Evolutionary conservation across 129 eudicot species (phyloP).

Genomic region (Escallonia rubra): DNA sequence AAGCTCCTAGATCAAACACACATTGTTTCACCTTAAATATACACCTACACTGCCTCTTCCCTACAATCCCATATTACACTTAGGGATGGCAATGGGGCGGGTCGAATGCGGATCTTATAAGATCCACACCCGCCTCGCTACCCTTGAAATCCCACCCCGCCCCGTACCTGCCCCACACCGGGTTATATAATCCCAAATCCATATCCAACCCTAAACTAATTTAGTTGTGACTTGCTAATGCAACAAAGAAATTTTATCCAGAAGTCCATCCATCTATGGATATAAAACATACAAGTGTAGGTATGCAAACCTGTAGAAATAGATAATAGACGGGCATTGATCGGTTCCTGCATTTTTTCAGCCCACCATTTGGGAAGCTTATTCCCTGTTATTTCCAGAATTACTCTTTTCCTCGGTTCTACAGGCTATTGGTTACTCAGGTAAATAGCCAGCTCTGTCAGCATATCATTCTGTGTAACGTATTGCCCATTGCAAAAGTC

Average conservation of each 20-base stretch:
- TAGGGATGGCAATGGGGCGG: too few species aligned
- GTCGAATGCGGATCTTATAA: too few species aligned
- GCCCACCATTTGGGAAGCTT: slow-evolving; percentile 11
- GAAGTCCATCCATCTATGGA: too few species aligned
- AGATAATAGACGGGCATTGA: slow-evolving; percentile 33
- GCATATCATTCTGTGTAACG: slow-evolving; percentile 42
- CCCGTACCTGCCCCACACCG: too few species aligned
- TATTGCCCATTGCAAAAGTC: slow-evolving; percentile 33
- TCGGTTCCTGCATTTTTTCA: slow-evolving; percentile 5
- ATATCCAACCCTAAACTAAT: too few species aligned
- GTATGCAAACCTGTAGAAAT: slow-evolving; percentile 38
- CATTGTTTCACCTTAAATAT: too few species aligned
- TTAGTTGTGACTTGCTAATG: not conserved
- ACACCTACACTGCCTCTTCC: too few species aligned
- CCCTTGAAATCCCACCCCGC: too few species aligned
- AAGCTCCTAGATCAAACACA: too few species aligned
- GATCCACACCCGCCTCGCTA: too few species aligned
- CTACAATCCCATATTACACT: too few species aligned
- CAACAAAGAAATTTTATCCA: not conserved
- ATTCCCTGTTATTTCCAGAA: slow-evolving; percentile 22
- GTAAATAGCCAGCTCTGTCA: slow-evolving; percentile 46
- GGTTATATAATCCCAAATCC: too few species aligned
- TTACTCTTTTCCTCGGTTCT: slow-evolving; percentile 27
- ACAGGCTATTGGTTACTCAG: slow-evolving; percentile 28
- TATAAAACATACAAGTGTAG: not conserved